phyloP scores from a whole-genome alignment of 257 asterid species.

The Solanum phureja region DNA sequence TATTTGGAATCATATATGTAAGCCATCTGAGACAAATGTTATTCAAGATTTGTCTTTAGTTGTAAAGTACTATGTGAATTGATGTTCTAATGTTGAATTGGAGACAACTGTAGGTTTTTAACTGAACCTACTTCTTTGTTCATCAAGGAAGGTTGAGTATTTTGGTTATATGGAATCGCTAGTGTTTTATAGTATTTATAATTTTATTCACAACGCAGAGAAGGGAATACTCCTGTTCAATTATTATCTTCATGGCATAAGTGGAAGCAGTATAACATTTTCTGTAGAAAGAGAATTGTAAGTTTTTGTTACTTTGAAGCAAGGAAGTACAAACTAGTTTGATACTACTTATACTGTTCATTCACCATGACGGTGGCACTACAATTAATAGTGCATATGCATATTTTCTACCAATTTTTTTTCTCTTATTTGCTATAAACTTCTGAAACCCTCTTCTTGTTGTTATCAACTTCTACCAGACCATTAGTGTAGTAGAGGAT shows the following conservation, averaged over 20 bases:
- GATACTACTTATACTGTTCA: not conserved
- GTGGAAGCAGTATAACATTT: not conserved
- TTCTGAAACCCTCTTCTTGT: not conserved
- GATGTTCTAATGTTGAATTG: not conserved
- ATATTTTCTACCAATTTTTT: not conserved
- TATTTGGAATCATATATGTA: not conserved
- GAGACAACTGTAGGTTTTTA: not conserved
- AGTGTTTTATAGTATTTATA: not conserved
- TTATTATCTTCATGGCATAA: not conserved
- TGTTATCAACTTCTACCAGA: not conserved
- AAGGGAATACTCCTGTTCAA: not conserved
- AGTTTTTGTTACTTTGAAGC: not conserved
- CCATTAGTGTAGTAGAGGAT: not conserved
- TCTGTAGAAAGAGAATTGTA: not conserved
- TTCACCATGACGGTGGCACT: not conserved
- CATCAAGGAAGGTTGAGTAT: not conserved
- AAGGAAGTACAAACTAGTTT: not conserved
- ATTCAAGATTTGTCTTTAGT: not conserved
- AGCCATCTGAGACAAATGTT: not conserved
- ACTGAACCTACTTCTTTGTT: not conserved
- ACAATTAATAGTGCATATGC: not conserved
- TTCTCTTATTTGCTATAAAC: not conserved
- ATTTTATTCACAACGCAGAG: not conserved
- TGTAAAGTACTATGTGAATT: not conserved
- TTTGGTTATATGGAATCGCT: not conserved